These are phyloP conservation scores for Pseudocercospora eumusae DNA, from an alignment of 2,329 filamentous ascomycete species.

Conservation along the genomic window DNA sequence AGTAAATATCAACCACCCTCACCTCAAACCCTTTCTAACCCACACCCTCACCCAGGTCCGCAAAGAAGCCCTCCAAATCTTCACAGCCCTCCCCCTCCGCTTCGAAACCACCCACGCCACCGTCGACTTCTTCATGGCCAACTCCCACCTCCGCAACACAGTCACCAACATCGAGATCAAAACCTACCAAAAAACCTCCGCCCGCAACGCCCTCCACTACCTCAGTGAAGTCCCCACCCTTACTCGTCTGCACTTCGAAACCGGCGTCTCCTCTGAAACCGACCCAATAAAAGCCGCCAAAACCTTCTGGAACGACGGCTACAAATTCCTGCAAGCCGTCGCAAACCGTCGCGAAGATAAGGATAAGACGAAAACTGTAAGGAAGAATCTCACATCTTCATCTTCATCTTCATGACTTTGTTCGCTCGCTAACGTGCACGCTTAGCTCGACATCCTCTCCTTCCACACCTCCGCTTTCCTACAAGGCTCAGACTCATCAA, in stretches of 20 bases:
- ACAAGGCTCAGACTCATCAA: too few species aligned
- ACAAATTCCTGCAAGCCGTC: conserved; percentile 36
- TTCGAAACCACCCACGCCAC: conserved; percentile 39
- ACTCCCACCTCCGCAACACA: conserved; percentile 25
- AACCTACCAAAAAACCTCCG: conserved; percentile 36
- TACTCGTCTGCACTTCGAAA: conserved; percentile 33
- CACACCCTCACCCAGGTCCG: conserved; percentile 30
- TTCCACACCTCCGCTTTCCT: conserved; percentile 36
- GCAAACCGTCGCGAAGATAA: neutral
- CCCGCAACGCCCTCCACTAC: conserved; percentile 38
- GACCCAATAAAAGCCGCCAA: conserved; percentile 41
- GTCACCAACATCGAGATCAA: conserved; percentile 35
- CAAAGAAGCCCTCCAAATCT: conserved; percentile 34
- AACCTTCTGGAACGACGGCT: conserved; percentile 40
- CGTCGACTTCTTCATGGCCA: conserved; percentile 38
- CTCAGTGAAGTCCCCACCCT: conserved; percentile 39
- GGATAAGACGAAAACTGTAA: conserved; percentile 29
- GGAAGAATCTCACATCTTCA: too few species aligned
- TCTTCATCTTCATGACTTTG: too few species aligned
- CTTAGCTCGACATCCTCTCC: conserved; percentile 29
- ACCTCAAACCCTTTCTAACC: neutral
- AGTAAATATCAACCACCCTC: conserved; percentile 21
- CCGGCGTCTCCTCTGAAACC: conserved; percentile 33
- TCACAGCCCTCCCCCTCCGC: conserved; percentile 38
- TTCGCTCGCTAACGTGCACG: too few species aligned